Evolutionary conservation across 2,329 filamentous ascomycete species (phyloP).

Genomic region (Eutypa lata): DNA sequence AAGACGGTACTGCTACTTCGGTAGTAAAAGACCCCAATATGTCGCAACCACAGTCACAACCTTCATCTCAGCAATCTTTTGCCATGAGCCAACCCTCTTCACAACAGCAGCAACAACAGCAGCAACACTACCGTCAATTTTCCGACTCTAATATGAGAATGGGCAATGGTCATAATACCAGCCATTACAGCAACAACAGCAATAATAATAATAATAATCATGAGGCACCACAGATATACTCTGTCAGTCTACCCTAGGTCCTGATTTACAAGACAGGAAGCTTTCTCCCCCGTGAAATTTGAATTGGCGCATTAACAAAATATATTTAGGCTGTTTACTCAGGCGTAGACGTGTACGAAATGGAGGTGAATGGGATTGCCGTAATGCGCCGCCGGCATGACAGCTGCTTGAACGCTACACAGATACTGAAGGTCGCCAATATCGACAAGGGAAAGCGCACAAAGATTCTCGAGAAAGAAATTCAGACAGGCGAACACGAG

Average conservation of each 20-base stretch:
- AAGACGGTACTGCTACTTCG: constrained; percentile 16
- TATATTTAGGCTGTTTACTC: constrained; percentile 75
- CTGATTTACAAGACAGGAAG: no score
- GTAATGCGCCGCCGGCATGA: constrained; percentile 96
- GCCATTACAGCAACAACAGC: not conserved
- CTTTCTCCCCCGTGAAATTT: not conserved
- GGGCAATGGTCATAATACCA: constrained; percentile 22
- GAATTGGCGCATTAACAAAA: constrained; percentile 12
- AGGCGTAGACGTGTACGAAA: constrained; percentile 94
- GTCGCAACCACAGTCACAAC: constrained; percentile 40
- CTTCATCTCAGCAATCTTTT: constrained; percentile 54
- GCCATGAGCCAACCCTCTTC: constrained; percentile 53
- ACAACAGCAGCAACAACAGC: constrained; percentile 36
- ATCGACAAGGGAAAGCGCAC: constrained; percentile 97
- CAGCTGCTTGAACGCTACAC: constrained; percentile 96
- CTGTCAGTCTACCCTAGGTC: constrained; percentile 39
- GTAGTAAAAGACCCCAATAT: constrained; percentile 32
- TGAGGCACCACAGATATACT: constrained; percentile 57
- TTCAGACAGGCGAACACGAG: constrained; percentile 92
- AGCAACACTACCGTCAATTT: constrained; percentile 41
- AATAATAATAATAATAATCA: constrained; percentile 18
- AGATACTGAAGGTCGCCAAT: constrained; percentile 95
- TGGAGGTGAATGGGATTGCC: constrained; percentile 90
- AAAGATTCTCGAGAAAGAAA: constrained; percentile 97
- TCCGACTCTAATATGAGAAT: constrained; percentile 34